phyloP scores from a whole-genome alignment of 1,284 basidiomycete species.

The Pholiota adiposa region DNA sequence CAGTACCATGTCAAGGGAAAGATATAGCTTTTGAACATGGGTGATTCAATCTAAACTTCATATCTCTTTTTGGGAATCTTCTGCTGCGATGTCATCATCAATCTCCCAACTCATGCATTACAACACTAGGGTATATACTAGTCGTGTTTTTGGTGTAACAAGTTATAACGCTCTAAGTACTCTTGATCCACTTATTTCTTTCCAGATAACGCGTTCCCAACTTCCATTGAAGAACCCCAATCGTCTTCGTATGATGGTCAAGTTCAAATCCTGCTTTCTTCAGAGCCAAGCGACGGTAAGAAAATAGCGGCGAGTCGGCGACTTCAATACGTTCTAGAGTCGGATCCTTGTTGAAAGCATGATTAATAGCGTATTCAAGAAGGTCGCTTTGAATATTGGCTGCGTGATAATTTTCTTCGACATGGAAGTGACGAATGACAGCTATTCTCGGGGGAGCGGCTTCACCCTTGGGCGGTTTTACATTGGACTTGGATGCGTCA shows the following conservation, averaged over 20 bases:
- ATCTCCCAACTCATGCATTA: background rate
- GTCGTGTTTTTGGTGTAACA: background rate
- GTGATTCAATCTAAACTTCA: slow-evolving; percentile 12
- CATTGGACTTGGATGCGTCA: slow-evolving; percentile 53
- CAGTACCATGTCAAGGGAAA: slow-evolving; percentile 29
- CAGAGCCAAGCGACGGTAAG: slow-evolving; percentile 53
- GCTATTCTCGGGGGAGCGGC: slow-evolving; percentile 50
- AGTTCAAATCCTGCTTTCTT: slow-evolving; percentile 54
- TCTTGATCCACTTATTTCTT: slow-evolving; percentile 43
- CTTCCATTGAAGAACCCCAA: slow-evolving; percentile 63
- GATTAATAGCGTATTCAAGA: slow-evolving; percentile 57
- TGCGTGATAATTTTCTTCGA: slow-evolving; percentile 65
- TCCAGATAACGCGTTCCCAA: slow-evolving; percentile 43
- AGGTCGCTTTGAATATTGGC: slow-evolving; percentile 69
- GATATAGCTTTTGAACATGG: slow-evolving; percentile 14
- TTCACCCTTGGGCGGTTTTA: slow-evolving; percentile 25
- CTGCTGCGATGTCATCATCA: slow-evolving; percentile 6
- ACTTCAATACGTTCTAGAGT: slow-evolving; percentile 50
- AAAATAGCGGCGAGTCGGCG: slow-evolving; percentile 52
- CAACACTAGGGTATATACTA: background rate
- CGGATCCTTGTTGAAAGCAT: slow-evolving; percentile 53
- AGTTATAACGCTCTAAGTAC: slow-evolving; percentile 9
- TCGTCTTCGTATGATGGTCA: slow-evolving; percentile 42
- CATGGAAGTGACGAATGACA: slow-evolving; percentile 77
- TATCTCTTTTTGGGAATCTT: slow-evolving; percentile 3